Evolutionary conservation across 2,329 filamentous ascomycete species (phyloP).

Genomic region (Colletotrichum karsti): DNA sequence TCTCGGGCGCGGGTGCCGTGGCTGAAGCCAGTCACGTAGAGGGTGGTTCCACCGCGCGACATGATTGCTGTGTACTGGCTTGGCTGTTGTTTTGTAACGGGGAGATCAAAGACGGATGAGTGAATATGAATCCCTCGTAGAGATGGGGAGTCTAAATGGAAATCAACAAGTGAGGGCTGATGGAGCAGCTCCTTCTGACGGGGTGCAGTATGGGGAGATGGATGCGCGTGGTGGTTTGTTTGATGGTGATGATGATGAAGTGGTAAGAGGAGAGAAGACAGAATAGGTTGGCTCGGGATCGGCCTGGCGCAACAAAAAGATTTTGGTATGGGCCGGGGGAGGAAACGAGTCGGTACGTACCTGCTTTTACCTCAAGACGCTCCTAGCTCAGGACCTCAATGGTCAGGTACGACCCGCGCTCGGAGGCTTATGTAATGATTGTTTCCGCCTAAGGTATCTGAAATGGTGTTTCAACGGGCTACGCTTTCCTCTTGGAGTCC

Average conservation of each 20-base stretch:
- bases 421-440: constrained; percentile 9
- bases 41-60: constrained; percentile 93
- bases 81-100: constrained; percentile 3
- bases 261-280: constrained; percentile 20
- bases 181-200: constrained; percentile 16
- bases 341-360: neutral
- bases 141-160: neutral
- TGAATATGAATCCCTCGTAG: neutral
- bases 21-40: constrained; percentile 99
- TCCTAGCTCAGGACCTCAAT: neutral
- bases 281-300: constrained; percentile 8
- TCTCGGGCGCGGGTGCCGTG: constrained; percentile 98
- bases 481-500: neutral
- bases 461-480: neutral
- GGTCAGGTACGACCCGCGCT: neutral
- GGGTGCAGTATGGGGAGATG: neutral
- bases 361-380: neutral
- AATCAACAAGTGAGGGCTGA: constrained; percentile 14
- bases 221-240: constrained; percentile 23
- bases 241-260: constrained; percentile 22
- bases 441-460: neutral
- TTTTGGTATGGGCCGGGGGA: constrained; percentile 19
- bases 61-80: constrained; percentile 58
- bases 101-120: constrained; percentile 7
- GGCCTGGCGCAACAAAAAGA: constrained; percentile 26